Percentiles rank a stretch among this genome's conserved stretches.
Conservation (phyloP, 352 stramenopile genomes). For the Pythium brassicae region DNA sequence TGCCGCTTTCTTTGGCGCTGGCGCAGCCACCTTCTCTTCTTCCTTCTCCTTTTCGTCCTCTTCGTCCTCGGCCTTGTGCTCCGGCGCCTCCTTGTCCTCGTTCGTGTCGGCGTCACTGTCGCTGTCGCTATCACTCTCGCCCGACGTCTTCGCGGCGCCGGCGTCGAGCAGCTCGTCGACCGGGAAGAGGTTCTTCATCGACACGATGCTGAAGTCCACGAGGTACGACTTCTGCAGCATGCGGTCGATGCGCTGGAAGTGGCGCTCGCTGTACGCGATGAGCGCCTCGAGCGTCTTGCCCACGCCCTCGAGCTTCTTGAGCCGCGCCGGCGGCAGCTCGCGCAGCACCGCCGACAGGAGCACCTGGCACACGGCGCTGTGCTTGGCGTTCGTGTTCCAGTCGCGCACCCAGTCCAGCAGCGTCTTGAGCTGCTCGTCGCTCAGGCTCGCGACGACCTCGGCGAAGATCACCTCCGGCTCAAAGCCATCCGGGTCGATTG, state of each 20-base stretch:
- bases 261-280: conserved; percentile 95
- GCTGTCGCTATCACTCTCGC: conserved; percentile 37
- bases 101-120: conserved; percentile 15
- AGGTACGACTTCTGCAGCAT: conserved; percentile 97
- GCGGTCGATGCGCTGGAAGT: conserved; percentile 96
- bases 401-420: conserved; percentile 94
- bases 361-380: conserved; percentile 92
- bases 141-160: conserved; percentile 20
- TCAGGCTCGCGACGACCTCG: conserved; percentile 68
- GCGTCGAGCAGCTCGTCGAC: conserved; percentile 14
- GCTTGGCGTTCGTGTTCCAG: conserved; percentile 97
- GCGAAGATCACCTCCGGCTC: conserved; percentile 58
- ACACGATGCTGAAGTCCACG: conserved; percentile 91
- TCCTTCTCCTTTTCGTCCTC: conserved; percentile 4
- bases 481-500: conserved; percentile 52
- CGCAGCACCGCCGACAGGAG: conserved; percentile 90
- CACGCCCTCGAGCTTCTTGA: conserved; percentile 71
- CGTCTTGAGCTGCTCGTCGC: conserved; percentile 80
- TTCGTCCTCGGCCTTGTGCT: background rate
- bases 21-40: background rate
- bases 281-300: conserved; percentile 90
- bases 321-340: conserved; percentile 48
- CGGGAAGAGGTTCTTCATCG: conserved; percentile 82
- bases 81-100: conserved; percentile 2
- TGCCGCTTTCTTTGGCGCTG: conserved; percentile 19